phyloP scores from a whole-genome alignment of 2,329 filamentous ascomycete species.

The Fusarium staphyleae region DNA sequence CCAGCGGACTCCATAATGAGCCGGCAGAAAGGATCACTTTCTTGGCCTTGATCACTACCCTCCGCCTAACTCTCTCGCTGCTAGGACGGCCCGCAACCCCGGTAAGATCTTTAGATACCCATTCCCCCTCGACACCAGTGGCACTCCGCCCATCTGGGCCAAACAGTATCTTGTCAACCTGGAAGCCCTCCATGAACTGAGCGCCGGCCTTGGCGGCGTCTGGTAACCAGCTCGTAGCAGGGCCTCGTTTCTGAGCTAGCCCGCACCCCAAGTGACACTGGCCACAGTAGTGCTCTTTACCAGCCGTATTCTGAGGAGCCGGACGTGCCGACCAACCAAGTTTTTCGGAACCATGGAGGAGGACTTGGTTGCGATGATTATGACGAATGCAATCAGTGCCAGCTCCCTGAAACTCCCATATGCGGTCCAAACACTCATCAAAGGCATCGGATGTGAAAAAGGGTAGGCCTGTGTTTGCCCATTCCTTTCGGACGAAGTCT shows the following conservation, averaged over 20 bases:
- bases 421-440: conserved; percentile 79
- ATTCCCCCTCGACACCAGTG: conserved; percentile 75
- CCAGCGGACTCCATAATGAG: conserved; percentile 75
- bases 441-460: conserved; percentile 79
- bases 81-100: conserved; percentile 62
- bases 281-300: conserved; percentile 76
- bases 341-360: conserved; percentile 78
- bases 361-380: conserved; percentile 72
- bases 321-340: conserved; percentile 74
- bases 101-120: conserved; percentile 73
- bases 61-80: conserved; percentile 59
- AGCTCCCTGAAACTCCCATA: conserved; percentile 82
- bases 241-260: conserved; percentile 78
- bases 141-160: conserved; percentile 64
- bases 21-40: conserved; percentile 82
- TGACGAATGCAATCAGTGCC: conserved; percentile 70
- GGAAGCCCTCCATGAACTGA: conserved; percentile 83
- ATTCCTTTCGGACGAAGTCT: conserved; percentile 79
- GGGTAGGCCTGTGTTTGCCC: conserved; percentile 72
- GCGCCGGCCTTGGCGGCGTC: conserved; percentile 81
- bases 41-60: conserved; percentile 77
- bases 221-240: conserved; percentile 77
- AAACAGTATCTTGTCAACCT: conserved; percentile 75
- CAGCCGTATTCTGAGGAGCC: conserved; percentile 82
- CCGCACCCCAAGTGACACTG: conserved; percentile 68